Conservation (phyloP, 2,329 filamentous ascomycete genomes). For the Colletotrichum sp. region DNA sequence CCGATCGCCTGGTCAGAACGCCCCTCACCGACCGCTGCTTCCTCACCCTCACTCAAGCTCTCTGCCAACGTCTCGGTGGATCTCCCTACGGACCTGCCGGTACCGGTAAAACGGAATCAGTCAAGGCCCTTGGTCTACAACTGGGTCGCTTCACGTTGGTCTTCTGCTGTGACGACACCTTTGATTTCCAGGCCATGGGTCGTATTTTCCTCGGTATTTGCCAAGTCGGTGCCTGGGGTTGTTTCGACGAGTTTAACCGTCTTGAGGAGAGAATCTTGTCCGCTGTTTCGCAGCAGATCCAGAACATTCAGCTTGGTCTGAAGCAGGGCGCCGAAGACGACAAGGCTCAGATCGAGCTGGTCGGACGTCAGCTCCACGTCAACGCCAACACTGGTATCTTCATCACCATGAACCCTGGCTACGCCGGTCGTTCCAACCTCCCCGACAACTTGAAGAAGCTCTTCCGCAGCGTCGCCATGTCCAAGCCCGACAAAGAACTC, state of each 20-base stretch:
- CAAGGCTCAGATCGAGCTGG: slow-evolving; percentile 89
- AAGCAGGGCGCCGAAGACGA: slow-evolving; percentile 83
- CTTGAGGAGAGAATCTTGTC: slow-evolving; percentile 97
- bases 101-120: slow-evolving; percentile 98
- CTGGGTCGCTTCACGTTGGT: slow-evolving; percentile 97
- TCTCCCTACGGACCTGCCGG: slow-evolving; percentile 97
- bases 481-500: slow-evolving; percentile 98
- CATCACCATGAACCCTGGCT: slow-evolving; percentile 99
- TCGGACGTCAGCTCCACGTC: slow-evolving; percentile 88
- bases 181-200: slow-evolving; percentile 99
- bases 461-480: slow-evolving; percentile 99
- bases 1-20: slow-evolving; percentile 93
- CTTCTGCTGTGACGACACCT: slow-evolving; percentile 99
- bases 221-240: slow-evolving; percentile 98
- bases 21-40: slow-evolving; percentile 98
- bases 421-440: slow-evolving; percentile 95
- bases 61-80: slow-evolving; percentile 93
- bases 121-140: slow-evolving; percentile 96
- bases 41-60: slow-evolving; percentile 92
- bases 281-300: slow-evolving; percentile 97
- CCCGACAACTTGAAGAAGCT: slow-evolving; percentile 99
- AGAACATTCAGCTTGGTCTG: slow-evolving; percentile 97
- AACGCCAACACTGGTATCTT: slow-evolving; percentile 97
- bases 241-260: slow-evolving; percentile 99
- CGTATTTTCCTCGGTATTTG: slow-evolving; percentile 99